Base-by-base conservation (phyloP, 371 early-diverging fungal species). In the Modicella reniformis region DNA sequence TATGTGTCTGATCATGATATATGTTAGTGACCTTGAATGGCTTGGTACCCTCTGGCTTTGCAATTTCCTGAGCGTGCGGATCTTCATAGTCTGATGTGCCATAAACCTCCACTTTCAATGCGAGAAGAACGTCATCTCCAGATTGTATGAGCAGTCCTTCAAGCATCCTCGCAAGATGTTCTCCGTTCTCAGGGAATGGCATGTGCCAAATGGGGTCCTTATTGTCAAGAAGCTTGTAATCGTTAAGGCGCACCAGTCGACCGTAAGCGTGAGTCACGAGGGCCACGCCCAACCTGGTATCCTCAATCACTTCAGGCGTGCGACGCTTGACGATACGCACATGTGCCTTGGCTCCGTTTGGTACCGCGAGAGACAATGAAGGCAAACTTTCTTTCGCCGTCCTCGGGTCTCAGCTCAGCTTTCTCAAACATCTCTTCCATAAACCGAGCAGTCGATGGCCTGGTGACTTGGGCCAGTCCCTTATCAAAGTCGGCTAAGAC, bases 391-490 rank as follows among this genome's bases (percentile, higher is more conserved):
- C 52, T 49, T 28, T 28, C 32, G 19, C 60, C 59, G n/a, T 54
- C 54, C 52, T 67, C 67, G 3, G 59, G 54, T 13, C 67, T 59
- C 54, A 59, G n/a, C 53, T 67, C 67, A 67, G n/a, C n/a, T n/a
- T n/a, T n/a, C n/a, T n/a, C n/a, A n/a, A n/a, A 67, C 60, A 67
- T 53, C 44, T 67, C 32, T 25, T 59, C 17, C 5, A 5, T 67
- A 17, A 8, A 44, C 12, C 47, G 60, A 59, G 60, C 59, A n/a
- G 67, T 53, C 28, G 67, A 59, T 6, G 67, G 59, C 32, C 25
- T 54, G 30, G 34, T 33, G 17, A 67, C 32, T 19, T 59, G 59
- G 17, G 29, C 25, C 2, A 66, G 53, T 26, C 53, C 59, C 54
- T 67, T 59, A 4, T 67, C 60, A 30, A 53, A 67, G 6, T 59